Conservation (phyloP, 2,329 filamentous ascomycete species). For the Colletotrichum aenigma region DNA sequence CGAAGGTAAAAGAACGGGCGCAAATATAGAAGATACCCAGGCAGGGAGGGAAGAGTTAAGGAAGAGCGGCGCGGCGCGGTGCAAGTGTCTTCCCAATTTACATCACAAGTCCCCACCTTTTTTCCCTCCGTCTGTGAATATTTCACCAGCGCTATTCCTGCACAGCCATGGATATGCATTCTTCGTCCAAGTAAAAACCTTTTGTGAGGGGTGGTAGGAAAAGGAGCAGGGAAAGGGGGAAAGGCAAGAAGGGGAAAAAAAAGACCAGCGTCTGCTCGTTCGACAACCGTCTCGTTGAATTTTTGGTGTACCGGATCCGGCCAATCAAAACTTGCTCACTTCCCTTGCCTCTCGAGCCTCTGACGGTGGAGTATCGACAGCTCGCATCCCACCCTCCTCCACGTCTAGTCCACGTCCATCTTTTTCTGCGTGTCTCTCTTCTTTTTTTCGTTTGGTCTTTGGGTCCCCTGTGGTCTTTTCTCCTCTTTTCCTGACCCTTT, state of each 20-base stretch:
- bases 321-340: constrained; percentile 55
- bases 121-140: background rate
- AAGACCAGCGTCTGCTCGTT: background rate
- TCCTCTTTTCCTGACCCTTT: background rate
- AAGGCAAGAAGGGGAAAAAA: background rate
- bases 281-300: constrained; percentile 18
- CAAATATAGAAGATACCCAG: background rate
- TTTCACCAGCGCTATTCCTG: background rate
- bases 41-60: background rate
- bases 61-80: background rate
- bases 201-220: background rate
- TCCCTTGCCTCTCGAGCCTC: constrained; percentile 19
- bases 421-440: background rate
- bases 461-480: background rate
- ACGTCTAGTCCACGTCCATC: background rate
- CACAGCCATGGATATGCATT: constrained; percentile 18
- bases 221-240: background rate
- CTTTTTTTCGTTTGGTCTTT: background rate
- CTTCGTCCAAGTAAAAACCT: background rate
- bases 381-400: constrained; percentile 19
- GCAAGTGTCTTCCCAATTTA: background rate
- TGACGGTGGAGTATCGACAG: constrained; percentile 9
- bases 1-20: background rate
- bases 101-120: background rate
- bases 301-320: constrained; percentile 18